These are phyloP conservation scores for Hippophae rhamnoides DNA, from an alignment of 306 rosid genomes.

Conservation along the genomic window DNA sequence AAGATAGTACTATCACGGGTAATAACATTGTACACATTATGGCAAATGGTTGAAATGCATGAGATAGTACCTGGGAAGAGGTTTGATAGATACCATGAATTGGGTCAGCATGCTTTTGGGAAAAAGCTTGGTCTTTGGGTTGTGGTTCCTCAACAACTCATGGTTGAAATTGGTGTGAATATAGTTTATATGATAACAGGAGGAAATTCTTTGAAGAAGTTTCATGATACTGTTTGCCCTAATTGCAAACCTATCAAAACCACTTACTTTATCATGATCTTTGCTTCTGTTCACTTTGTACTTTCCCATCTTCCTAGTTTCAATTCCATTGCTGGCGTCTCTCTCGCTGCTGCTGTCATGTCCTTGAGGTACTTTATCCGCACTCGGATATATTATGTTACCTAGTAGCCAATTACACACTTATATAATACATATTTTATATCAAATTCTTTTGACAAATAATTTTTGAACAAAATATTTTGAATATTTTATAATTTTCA, in stretches of 20 bases:
- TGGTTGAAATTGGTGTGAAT: slow-evolving; percentile 24
- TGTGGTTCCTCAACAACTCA: slow-evolving; percentile 36
- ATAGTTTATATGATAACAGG: slow-evolving; percentile 42
- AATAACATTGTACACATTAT: slow-evolving; percentile 33
- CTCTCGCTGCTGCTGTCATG: slow-evolving; percentile 33
- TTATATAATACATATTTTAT: background rate
- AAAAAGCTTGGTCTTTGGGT: slow-evolving; percentile 31
- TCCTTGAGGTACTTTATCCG: slow-evolving; percentile 20
- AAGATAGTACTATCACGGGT: slow-evolving; percentile 32
- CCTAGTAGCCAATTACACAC: background rate
- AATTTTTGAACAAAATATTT: too few species aligned
- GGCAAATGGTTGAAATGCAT: slow-evolving; percentile 45
- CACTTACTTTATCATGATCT: slow-evolving; percentile 37
- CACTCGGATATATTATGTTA: background rate
- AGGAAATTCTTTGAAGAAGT: slow-evolving; percentile 30
- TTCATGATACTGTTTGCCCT: slow-evolving; percentile 17
- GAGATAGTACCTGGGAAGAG: slow-evolving; percentile 30
- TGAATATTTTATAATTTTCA: background rate
- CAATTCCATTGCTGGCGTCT: slow-evolving; percentile 32
- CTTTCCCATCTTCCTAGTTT: slow-evolving; percentile 37
- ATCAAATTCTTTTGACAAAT: too few species aligned
- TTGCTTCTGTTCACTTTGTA: slow-evolving; percentile 27
- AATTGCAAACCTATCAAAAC: slow-evolving; percentile 25
- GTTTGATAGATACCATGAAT: slow-evolving; percentile 40
- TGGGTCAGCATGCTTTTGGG: slow-evolving; percentile 33